Conservation (phyloP, 2,329 filamentous ascomycete genomes). For the Fusarium redolens region DNA sequence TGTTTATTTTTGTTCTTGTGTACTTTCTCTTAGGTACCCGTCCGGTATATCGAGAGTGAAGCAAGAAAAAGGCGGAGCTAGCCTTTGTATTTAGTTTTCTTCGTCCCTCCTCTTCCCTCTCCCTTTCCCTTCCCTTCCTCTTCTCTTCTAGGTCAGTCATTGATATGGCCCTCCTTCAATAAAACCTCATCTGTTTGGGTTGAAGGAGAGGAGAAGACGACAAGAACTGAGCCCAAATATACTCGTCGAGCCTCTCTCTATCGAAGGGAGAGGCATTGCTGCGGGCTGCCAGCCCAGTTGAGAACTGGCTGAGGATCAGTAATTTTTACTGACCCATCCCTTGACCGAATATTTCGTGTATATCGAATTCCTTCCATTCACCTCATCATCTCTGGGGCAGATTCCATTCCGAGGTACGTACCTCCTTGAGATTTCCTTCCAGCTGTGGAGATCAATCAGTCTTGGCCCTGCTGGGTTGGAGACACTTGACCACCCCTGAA, state of each 20-base stretch:
- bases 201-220: conserved; percentile 34
- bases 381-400: background rate
- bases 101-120: conserved; percentile 4
- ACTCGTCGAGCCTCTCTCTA: conserved; percentile 23
- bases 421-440: background rate
- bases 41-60: conserved; percentile 1
- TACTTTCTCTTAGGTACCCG: background rate
- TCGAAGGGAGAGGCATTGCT: conserved; percentile 27
- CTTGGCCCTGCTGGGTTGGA: conserved; percentile 14
- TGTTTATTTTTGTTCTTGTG: background rate
- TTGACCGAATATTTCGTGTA: background rate
- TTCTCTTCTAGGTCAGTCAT: conserved; percentile 32
- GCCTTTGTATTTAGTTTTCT: conserved; percentile 29
- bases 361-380: conserved; percentile 11
- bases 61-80: conserved; percentile 35
- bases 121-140: conserved; percentile 7
- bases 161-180: conserved; percentile 30
- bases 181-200: conserved; percentile 31
- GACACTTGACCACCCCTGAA: background rate
- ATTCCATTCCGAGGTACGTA: conserved; percentile 24
- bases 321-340: background rate
- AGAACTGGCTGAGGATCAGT: conserved; percentile 22
- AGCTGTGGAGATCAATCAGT: conserved; percentile 30
- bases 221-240: conserved; percentile 4
- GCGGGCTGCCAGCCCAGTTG: conserved; percentile 27